Evolutionary conservation across 345 rosid species (phyloP), one percentile per base, ranked within the genome.

Genomic region (Angophora floribunda): DNA sequence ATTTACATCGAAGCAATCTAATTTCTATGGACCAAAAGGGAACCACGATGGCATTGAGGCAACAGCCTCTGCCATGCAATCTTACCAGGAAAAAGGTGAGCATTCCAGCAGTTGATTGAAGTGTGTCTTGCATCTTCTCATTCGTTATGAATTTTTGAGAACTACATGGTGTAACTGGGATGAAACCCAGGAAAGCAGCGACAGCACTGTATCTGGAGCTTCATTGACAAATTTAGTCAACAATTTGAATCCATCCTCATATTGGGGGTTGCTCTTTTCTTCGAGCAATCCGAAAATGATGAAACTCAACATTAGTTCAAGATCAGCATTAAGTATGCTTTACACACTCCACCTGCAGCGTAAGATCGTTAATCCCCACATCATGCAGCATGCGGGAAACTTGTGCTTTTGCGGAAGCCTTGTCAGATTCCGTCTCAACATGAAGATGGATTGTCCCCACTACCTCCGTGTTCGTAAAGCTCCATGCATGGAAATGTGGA

Each of bases 351-450:
- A 96, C 90, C 92, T 97, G 99, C 90, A 97, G 86, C 26, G 98
- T 97, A 93, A 96, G 92, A 91, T 97, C 99, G 85, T 95, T 95
- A 86, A 97, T 91, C 87, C 99, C 99, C 6, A 96, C 98, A 93
- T 95, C 95, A 85, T 89, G 92, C 90, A 96, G 92, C 90, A 95
- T 89, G 80, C 88, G 91, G 9, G 95, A 93, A 63, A 95, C 97
- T 90, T 86, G 92, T 28, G 93, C 91, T 89, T 94, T 97, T 8
- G 91, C 90, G 84, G 95, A 92, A 22, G 80, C 92, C 91, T 93
- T 92, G 88, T 97, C 96, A 86, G 95, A 84, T 89, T 95, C 97
- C 2, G 91, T 92, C 87, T 95, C 93, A 50, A 96, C 93, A 86
- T 93, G 98, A 82, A 97, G 94, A 88, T 96, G 97, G 78, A 96